Conservation (phyloP, 2,329 filamentous ascomycete species). For the Keithomyces neogunnii region DNA sequence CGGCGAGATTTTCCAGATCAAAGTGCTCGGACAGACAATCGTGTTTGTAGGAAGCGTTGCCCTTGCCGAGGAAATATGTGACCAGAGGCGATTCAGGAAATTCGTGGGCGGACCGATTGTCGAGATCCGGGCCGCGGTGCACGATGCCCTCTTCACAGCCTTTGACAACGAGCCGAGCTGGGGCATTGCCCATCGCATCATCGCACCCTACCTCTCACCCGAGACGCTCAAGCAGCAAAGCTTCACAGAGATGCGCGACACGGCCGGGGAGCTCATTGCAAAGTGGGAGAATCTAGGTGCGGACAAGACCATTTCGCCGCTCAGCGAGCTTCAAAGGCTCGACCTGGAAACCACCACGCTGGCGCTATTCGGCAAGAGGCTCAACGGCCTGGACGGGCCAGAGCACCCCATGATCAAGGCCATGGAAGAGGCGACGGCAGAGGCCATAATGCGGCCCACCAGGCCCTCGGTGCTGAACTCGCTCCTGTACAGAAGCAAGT, state of each 20-base stretch:
- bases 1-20: slow-evolving; percentile 31
- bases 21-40: slow-evolving; percentile 22
- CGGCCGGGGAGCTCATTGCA: slow-evolving; percentile 38
- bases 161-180: slow-evolving; percentile 39
- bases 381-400: slow-evolving; percentile 36
- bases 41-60: slow-evolving; percentile 39
- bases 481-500: slow-evolving; percentile 43
- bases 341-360: slow-evolving; percentile 43
- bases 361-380: slow-evolving; percentile 41
- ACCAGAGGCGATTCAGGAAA: slow-evolving; percentile 45
- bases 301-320: slow-evolving; percentile 32
- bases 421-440: slow-evolving; percentile 46
- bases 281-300: slow-evolving; percentile 34
- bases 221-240: slow-evolving; percentile 19
- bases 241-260: slow-evolving; percentile 40
- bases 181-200: slow-evolving; percentile 43
- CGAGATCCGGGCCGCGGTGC: slow-evolving; percentile 40
- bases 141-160: slow-evolving; percentile 45
- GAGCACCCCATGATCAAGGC: slow-evolving; percentile 40
- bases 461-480: slow-evolving; percentile 43
- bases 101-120: slow-evolving; percentile 43
- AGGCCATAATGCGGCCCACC: slow-evolving; percentile 46
- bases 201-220: slow-evolving; percentile 35
- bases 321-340: slow-evolving; percentile 42
- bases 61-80: slow-evolving; percentile 42